These are phyloP conservation scores for Xylariaceae sp. DNA, from an alignment of 2,329 filamentous ascomycete species.

Conservation along the genomic window DNA sequence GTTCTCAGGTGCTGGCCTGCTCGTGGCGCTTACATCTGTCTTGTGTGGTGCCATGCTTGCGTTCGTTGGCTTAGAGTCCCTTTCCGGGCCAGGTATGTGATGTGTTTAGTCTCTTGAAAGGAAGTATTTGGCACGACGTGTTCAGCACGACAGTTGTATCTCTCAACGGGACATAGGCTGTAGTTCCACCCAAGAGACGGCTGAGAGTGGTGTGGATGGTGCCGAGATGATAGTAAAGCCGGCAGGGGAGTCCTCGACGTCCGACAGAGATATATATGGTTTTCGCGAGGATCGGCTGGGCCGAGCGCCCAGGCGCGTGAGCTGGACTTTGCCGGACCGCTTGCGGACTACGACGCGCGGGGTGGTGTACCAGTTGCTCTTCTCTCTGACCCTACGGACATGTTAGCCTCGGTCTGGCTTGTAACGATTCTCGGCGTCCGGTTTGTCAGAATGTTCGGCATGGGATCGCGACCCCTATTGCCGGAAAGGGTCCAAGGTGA, in stretches of 20 bases:
- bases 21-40: slow-evolving; percentile 1
- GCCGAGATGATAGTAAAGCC: slow-evolving; percentile 8
- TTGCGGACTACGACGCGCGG: slow-evolving; percentile 24
- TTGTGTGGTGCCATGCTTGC: slow-evolving; percentile 28
- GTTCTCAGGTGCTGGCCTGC: slow-evolving; percentile 17
- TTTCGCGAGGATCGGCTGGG: slow-evolving; percentile 6
- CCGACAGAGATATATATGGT: neutral
- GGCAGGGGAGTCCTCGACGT: slow-evolving; percentile 7
- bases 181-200: neutral
- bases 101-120: too few relatives aligned
- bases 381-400: slow-evolving; percentile 19
- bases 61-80: neutral
- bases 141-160: too few relatives aligned
- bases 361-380: slow-evolving; percentile 24
- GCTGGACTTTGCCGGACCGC: slow-evolving; percentile 22
- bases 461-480: too few relatives aligned
- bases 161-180: neutral
- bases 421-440: too few relatives aligned
- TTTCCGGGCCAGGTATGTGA: too few relatives aligned
- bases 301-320: slow-evolving; percentile 19
- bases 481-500: too few relatives aligned
- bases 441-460: too few relatives aligned
- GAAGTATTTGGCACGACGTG: too few relatives aligned
- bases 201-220: neutral
- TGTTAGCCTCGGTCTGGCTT: too few relatives aligned